These are phyloP conservation scores for Taphrina sp. DNA, from an alignment of 1,139 yeast species.

Conservation along the genomic window DNA sequence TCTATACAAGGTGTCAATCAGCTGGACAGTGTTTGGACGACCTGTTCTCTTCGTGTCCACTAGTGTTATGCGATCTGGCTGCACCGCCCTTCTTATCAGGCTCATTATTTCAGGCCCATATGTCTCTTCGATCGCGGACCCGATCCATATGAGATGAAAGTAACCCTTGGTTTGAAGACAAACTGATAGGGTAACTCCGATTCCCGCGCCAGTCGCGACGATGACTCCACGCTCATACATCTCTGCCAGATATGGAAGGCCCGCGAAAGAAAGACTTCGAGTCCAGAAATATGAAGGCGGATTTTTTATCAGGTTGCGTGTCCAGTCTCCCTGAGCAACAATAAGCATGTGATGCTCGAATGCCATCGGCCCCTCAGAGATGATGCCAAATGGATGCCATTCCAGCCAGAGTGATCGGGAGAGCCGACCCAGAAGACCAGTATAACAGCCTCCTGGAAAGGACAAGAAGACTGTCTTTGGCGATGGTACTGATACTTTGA, in stretches of 20 bases:
- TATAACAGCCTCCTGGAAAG: slow-evolving; percentile 28
- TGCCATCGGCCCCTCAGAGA: slow-evolving; percentile 27
- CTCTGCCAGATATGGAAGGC: slow-evolving; percentile 27
- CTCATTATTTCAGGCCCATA: slow-evolving; percentile 29
- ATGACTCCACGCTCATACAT: slow-evolving; percentile 30
- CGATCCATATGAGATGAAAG: slow-evolving; percentile 29
- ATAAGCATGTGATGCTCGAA: slow-evolving; percentile 30
- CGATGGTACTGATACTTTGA: slow-evolving; percentile 23
- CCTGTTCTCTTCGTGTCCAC: slow-evolving; percentile 26
- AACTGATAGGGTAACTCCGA: slow-evolving; percentile 29
- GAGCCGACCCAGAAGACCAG: slow-evolving; percentile 25
- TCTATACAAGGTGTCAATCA: slow-evolving; percentile 24
- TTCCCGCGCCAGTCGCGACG: slow-evolving; percentile 31
- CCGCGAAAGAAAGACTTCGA: slow-evolving; percentile 26
- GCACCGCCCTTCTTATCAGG: slow-evolving; percentile 15
- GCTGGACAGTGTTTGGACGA: slow-evolving; percentile 24
- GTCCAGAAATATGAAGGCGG: slow-evolving; percentile 29
- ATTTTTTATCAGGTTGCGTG: slow-evolving; percentile 19
- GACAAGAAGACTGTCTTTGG: slow-evolving; percentile 26
- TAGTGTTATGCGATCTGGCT: slow-evolving; percentile 23
- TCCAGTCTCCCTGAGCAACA: slow-evolving; percentile 31
- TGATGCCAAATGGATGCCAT: slow-evolving; percentile 30
- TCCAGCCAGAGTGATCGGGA: slow-evolving; percentile 29
- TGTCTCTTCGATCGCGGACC: slow-evolving; percentile 19
- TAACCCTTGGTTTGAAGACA: slow-evolving; percentile 22